A percentile compares a stretch with the other conserved stretches of the same genome.
Conservation (phyloP, 177 flowering plant genomes). For the Vitis hybrid region DNA sequence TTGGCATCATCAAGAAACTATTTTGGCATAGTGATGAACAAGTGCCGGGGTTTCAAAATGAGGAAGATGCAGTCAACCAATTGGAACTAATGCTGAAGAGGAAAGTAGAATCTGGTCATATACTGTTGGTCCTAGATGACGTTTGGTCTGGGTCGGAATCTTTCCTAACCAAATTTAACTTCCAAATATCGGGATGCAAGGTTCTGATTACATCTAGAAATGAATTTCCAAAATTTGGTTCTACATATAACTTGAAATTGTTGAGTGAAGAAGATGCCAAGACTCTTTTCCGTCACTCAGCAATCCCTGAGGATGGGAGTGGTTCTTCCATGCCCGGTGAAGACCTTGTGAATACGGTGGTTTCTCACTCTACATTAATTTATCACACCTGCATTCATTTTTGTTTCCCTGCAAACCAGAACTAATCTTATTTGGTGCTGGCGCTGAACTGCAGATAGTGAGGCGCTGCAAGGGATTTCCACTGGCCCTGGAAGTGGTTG, state of each 20-base stretch:
- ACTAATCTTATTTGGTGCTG: too few relatives aligned
- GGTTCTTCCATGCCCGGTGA: constrained; percentile 2
- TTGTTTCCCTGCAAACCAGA: too few relatives aligned
- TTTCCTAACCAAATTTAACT: constrained; percentile 13
- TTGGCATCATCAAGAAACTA: constrained; percentile 14
- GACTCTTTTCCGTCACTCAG: constrained; percentile 23
- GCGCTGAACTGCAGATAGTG: constrained; percentile 24
- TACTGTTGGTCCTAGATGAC: constrained; percentile 32
- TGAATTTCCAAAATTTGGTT: constrained; percentile 14
- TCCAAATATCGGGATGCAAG: constrained; percentile 12
- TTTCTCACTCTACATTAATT: background rate
- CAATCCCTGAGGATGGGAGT: constrained; percentile 12
- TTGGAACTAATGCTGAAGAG: constrained; percentile 9
- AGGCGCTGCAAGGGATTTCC: constrained; percentile 28
- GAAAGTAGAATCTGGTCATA: constrained; percentile 2
- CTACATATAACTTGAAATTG: constrained; percentile 18
- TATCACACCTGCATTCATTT: too few relatives aligned
- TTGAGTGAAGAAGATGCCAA: constrained; percentile 25
- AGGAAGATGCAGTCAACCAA: constrained; percentile 1
- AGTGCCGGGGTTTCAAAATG: constrained; percentile 11
- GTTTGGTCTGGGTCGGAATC: constrained; percentile 23
- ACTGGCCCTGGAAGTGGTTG: constrained; percentile 37
- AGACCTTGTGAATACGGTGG: constrained; percentile 26
- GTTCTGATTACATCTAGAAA: constrained; percentile 36
- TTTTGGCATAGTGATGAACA: background rate